Conservation (phyloP, 2,329 filamentous ascomycete genomes). For the Juglanconis sp. region DNA sequence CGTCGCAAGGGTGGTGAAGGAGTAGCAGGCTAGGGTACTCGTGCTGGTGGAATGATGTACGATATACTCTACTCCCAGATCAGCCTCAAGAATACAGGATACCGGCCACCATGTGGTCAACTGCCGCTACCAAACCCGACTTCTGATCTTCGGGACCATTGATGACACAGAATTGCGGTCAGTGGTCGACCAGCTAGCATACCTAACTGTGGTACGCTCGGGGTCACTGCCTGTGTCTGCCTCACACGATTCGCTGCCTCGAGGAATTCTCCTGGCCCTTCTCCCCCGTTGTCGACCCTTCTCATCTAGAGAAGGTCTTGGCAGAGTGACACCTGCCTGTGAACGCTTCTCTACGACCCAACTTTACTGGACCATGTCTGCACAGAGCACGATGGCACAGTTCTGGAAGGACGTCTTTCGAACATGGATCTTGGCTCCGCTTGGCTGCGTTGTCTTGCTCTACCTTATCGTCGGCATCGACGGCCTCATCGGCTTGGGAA, state of each 20-base stretch:
- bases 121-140: too few species aligned
- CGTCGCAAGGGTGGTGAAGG: background rate
- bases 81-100: too few species aligned
- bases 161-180: too few species aligned
- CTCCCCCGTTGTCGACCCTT: too few species aligned
- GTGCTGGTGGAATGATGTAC: background rate
- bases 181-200: too few species aligned
- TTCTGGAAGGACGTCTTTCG: background rate
- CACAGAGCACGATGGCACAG: background rate
- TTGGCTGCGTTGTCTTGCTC: background rate
- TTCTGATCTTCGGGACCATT: too few species aligned
- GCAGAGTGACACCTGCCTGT: background rate
- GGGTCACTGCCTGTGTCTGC: too few species aligned
- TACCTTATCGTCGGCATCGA: background rate
- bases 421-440: background rate
- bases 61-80: background rate
- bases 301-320: background rate
- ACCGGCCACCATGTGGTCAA: too few species aligned
- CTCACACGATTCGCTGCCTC: too few species aligned
- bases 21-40: background rate
- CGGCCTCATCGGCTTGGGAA: background rate
- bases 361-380: too few species aligned
- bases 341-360: background rate
- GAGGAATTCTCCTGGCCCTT: too few species aligned
- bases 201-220: too few species aligned